Base-by-base conservation (phyloP, 73 alveolate species). In the Paramecium sexaurelia region DNA sequence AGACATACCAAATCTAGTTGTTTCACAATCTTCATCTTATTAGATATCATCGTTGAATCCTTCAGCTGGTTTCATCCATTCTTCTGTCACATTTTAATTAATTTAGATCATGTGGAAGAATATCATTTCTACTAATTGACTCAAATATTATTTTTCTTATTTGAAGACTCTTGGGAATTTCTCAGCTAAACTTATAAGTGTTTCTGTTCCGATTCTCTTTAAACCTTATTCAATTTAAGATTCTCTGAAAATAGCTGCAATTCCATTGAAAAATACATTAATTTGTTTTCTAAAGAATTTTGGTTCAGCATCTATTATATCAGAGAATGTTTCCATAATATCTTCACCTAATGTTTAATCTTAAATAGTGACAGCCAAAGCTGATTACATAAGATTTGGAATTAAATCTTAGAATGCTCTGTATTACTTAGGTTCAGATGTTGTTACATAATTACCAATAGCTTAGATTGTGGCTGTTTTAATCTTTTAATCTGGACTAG, bases 1-100 rank as follows among this genome's bases (percentile, higher is more conserved):
- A 55, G 94, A 87, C 96, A 95, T 95, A 35, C 99, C 98, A 85
- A 98, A 97, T 91, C 92, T 92, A 26, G 98, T 98, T 45, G 96
- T 93, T 84, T 98, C 99, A 78, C 94, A 98, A 41, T 96, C 96
- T n/a, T 95, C 94, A 24, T 95, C 97, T 35, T 96, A 96, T 55
- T 96, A 97, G 43, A 94, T 96, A 56, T 92, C 95, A 17, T 87
- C 96, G 11, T 85, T 61, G 95, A 92, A 96, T 37, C 99, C 99
- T 85, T 96, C 99, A 32, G 92, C 94, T 13, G 99, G 99, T 39
- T 78, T 84, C 92, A 84, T 93, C 99, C 99, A 96, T 55, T 93
- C 93, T 39, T 95, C 97, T 17, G 92, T 94, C 27, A 96, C 91
- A n/a, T 91, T 96, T 37, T 85, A 95, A 43, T 91, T 96, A 45